Percentiles rank a stretch among this genome's conserved stretches.
Evolutionary conservation across 2,329 filamentous ascomycete species (phyloP).

Genomic region (Pseudocercospora pini-densiflorae): DNA sequence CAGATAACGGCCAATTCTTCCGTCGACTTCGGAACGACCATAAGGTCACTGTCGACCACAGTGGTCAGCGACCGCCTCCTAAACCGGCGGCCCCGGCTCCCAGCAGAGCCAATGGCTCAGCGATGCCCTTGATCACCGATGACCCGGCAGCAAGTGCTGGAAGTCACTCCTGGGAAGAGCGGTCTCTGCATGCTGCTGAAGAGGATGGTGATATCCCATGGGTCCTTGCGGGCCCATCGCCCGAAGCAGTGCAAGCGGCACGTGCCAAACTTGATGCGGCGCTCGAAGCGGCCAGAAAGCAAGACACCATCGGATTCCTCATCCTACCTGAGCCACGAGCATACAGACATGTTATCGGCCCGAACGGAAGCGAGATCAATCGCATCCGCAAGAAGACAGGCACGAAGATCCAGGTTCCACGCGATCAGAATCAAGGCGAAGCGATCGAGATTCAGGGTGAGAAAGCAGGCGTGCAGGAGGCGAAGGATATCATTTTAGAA

Average conservation of each 20-base stretch:
- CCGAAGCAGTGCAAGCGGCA: conserved; percentile 81
- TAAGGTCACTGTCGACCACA: conserved; percentile 90
- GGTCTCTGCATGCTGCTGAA: conserved; percentile 74
- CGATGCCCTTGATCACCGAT: conserved; percentile 92
- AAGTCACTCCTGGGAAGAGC: conserved; percentile 81
- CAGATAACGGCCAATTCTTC: conserved; percentile 93
- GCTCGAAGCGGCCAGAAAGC: conserved; percentile 71
- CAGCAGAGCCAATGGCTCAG: conserved; percentile 56
- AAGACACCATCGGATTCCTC: conserved; percentile 79
- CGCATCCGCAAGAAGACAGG: conserved; percentile 88
- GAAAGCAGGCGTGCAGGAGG: conserved; percentile 80
- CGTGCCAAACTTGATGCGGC: conserved; percentile 74
- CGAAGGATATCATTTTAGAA: conserved; percentile 85
- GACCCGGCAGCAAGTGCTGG: conserved; percentile 63
- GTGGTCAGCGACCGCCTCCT: conserved; percentile 74
- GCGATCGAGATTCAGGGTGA: conserved; percentile 88
- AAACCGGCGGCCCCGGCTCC: conserved; percentile 60
- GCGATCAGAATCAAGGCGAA: conserved; percentile 73
- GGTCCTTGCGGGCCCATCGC: conserved; percentile 75
- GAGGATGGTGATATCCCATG: conserved; percentile 73
- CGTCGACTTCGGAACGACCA: conserved; percentile 83
- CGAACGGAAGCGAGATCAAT: conserved; percentile 89
- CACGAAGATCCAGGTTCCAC: conserved; percentile 83
- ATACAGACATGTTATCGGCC: conserved; percentile 89
- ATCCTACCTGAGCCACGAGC: conserved; percentile 86